phyloP scores from a whole-genome alignment of 169 alveolate genomes.

The Ichthyophthirius multifiliis region DNA sequence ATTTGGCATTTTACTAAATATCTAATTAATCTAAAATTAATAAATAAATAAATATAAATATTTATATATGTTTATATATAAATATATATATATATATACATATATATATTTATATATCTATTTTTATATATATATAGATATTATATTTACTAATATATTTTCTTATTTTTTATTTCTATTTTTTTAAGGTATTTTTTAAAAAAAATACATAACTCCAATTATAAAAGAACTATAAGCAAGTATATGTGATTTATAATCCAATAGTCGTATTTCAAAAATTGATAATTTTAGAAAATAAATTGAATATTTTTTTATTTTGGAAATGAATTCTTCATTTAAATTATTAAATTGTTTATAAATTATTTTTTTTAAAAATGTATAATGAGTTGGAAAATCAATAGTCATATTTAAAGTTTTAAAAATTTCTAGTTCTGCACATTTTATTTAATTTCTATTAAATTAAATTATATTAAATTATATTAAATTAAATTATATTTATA shows the following conservation, averaged over 20 bases:
- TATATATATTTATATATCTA: too few relatives aligned
- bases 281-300: conserved; percentile 17
- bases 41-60: too few relatives aligned
- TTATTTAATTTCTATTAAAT: neutral
- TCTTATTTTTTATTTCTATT: too few relatives aligned
- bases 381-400: conserved; percentile 14
- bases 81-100: too few relatives aligned
- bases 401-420: neutral
- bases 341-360: neutral
- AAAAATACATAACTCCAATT: too few relatives aligned
- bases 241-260: conserved; percentile 24
- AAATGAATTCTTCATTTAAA: neutral
- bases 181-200: too few relatives aligned
- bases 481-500: neutral
- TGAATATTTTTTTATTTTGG: neutral
- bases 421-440: conserved; percentile 7
- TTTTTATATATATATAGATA: too few relatives aligned
- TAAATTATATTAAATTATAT: neutral
- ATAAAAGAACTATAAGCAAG: too few relatives aligned
- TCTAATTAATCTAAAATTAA: too few relatives aligned
- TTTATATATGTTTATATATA: too few relatives aligned
- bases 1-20: too few relatives aligned
- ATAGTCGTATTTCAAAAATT: conserved; percentile 4
- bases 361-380: neutral
- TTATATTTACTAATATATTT: too few relatives aligned